Evolutionary conservation across 352 stramenopile species (phyloP).

Genomic region (Pythium myriotylum): DNA sequence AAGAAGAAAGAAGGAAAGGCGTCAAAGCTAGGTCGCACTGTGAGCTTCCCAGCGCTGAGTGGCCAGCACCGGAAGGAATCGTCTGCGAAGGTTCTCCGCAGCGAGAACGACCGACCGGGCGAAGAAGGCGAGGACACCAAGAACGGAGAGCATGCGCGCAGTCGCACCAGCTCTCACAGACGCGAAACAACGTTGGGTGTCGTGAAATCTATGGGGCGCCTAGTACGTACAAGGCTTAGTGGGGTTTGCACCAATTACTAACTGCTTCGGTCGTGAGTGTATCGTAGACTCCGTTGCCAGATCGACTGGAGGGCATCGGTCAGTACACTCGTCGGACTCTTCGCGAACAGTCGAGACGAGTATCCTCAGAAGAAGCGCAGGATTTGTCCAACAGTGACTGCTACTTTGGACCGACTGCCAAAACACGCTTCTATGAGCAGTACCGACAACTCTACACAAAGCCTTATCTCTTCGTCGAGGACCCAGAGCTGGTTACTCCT

Average conservation of each 20-base stretch:
- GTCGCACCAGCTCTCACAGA: constrained; percentile 7
- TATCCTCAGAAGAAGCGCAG: constrained; percentile 42
- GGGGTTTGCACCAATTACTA: too few species aligned
- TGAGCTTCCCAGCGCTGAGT: constrained; percentile 15
- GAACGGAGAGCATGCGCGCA: neutral
- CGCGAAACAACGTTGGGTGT: constrained; percentile 11
- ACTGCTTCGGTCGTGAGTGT: too few species aligned
- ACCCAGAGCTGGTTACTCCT: constrained; percentile 13
- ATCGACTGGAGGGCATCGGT: neutral
- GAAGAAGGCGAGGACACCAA: constrained; percentile 6
- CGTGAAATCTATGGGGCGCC: constrained; percentile 4
- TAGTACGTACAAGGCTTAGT: constrained; percentile 14
- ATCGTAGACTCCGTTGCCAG: constrained; percentile 13
- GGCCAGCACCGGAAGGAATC: neutral
- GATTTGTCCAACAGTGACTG: constrained; percentile 45
- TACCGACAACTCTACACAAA: constrained; percentile 65
- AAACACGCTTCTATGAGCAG: constrained; percentile 57
- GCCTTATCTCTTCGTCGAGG: constrained; percentile 66
- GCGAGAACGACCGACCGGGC: neutral
- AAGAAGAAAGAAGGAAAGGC: constrained; percentile 20
- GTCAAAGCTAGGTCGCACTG: constrained; percentile 11
- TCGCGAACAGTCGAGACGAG: constrained; percentile 25
- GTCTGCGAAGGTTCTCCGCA: too few species aligned
- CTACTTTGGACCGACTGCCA: constrained; percentile 69
- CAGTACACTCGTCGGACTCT: constrained; percentile 4